Percentiles rank a stretch among this genome's conserved stretches.
Conservation (phyloP, 352 stramenopile genomes). For the Phytophthora fragariaefolia region DNA sequence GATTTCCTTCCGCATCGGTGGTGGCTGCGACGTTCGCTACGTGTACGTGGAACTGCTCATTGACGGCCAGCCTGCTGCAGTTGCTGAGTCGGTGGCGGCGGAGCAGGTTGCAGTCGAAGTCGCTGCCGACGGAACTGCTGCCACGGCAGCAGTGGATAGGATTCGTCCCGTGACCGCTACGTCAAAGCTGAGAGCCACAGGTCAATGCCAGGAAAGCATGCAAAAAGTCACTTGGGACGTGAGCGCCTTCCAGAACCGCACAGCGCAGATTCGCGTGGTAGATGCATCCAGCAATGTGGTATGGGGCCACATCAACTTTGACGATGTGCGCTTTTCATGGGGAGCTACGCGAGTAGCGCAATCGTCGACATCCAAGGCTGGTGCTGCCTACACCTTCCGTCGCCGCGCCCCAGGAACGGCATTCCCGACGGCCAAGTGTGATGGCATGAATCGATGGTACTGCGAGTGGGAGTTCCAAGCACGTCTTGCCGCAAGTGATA, state of each 20-base stretch:
- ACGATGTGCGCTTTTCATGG: conserved; percentile 96
- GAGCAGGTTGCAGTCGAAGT: conserved; percentile 40
- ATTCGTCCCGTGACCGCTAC: conserved; percentile 37
- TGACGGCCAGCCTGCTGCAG: conserved; percentile 73
- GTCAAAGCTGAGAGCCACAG: conserved; percentile 86
- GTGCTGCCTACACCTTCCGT: conserved; percentile 83
- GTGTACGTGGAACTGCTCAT: conserved; percentile 96
- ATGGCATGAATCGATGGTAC: conserved; percentile 62
- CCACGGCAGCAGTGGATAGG: neutral
- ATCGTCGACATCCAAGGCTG: conserved; percentile 64
- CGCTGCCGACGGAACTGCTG: conserved; percentile 12
- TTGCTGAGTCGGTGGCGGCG: conserved; percentile 40
- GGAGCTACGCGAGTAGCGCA: conserved; percentile 56
- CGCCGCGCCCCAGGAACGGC: conserved; percentile 56
- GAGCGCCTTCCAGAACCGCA: conserved; percentile 72
- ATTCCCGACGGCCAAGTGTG: conserved; percentile 49
- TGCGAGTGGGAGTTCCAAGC: conserved; percentile 92
- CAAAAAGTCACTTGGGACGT: conserved; percentile 91
- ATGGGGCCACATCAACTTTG: conserved; percentile 98
- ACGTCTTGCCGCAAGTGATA: conserved; percentile 90
- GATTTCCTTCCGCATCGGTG: conserved; percentile 95
- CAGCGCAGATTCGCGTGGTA: conserved; percentile 93
- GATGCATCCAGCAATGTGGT: conserved; percentile 82
- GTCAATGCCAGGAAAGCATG: conserved; percentile 93
- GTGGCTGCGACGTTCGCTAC: conserved; percentile 92